These are phyloP conservation scores for Rhododendron vialii DNA, from an alignment of 148 eudicot genomes.

Conservation along the genomic window DNA sequence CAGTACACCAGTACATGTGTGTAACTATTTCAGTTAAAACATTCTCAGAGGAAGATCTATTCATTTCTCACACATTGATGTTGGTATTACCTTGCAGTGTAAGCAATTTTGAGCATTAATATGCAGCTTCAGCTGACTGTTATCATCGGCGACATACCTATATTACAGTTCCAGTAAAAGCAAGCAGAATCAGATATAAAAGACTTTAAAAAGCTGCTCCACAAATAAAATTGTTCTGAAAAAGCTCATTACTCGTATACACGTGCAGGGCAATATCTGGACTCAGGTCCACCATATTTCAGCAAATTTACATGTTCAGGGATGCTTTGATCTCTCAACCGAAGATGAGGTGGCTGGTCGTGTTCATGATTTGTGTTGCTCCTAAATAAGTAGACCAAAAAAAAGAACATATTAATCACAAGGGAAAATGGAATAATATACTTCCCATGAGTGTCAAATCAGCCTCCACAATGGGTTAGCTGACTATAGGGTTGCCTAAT, in stretches of 20 bases:
- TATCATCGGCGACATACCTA: constrained; percentile 71
- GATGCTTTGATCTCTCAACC: constrained; percentile 58
- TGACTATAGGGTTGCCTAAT: neutral
- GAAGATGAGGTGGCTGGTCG: constrained; percentile 97
- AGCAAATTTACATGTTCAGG: constrained; percentile 68
- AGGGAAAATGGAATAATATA: neutral
- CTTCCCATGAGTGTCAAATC: neutral
- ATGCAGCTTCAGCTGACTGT: constrained; percentile 72
- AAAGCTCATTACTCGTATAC: constrained; percentile 74
- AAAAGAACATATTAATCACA: neutral
- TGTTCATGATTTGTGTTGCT: constrained; percentile 97
- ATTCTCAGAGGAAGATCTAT: neutral
- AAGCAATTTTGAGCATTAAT: constrained; percentile 94
- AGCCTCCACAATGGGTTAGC: neutral
- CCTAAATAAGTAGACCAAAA: constrained; percentile 32
- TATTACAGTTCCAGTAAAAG: constrained; percentile 5
- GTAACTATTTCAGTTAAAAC: neutral
- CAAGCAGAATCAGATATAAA: constrained; percentile 5
- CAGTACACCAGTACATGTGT: too few relatives aligned
- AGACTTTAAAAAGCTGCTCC: neutral
- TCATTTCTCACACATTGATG: neutral
- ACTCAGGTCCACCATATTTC: constrained; percentile 79
- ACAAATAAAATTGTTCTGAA: neutral
- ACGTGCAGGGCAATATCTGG: constrained; percentile 95
- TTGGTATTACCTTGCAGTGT: constrained; percentile 81